phyloP scores from a whole-genome alignment of 2,329 filamentous ascomycete genomes.

The Fusarium falciforme region DNA sequence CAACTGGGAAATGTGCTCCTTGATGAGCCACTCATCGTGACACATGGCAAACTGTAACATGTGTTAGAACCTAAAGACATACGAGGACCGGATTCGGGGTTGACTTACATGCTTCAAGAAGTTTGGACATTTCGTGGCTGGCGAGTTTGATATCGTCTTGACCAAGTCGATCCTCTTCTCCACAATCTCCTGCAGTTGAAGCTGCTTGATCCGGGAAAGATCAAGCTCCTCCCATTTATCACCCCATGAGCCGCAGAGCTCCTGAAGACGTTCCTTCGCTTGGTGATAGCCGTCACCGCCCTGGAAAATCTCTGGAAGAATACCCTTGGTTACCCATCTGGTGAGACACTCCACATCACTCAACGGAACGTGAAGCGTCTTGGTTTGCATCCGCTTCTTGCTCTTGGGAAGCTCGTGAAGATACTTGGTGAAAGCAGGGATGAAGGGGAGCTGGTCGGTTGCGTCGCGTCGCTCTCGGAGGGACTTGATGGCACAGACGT shows the following conservation, averaged over 20 bases:
- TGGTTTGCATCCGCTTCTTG: conserved; percentile 75
- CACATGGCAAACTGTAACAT: conserved; percentile 85
- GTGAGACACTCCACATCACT: conserved; percentile 88
- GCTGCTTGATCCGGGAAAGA: conserved; percentile 82
- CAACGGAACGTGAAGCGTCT: conserved; percentile 76
- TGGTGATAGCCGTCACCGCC: conserved; percentile 59
- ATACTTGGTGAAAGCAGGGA: conserved; percentile 75
- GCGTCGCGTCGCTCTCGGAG: conserved; percentile 76
- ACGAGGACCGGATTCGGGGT: background rate
- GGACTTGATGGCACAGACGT: conserved; percentile 81
- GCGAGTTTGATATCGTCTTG: conserved; percentile 69
- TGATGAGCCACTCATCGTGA: conserved; percentile 96
- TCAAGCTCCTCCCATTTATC: conserved; percentile 87
- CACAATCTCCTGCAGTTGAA: conserved; percentile 83
- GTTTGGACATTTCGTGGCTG: conserved; percentile 76
- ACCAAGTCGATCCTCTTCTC: conserved; percentile 76
- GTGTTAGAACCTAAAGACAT: conserved; percentile 52
- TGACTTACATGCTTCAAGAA: conserved; percentile 89
- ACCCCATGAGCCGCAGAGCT: conserved; percentile 80
- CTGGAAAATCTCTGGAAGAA: conserved; percentile 69
- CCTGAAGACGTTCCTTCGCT: conserved; percentile 76
- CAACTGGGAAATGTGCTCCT: conserved; percentile 89
- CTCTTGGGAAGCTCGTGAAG: conserved; percentile 75
- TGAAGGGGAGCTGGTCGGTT: conserved; percentile 88
- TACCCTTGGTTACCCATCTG: conserved; percentile 69